Base-by-base conservation (phyloP, 129 eudicot species). In the Flaveria bidentis region DNA sequence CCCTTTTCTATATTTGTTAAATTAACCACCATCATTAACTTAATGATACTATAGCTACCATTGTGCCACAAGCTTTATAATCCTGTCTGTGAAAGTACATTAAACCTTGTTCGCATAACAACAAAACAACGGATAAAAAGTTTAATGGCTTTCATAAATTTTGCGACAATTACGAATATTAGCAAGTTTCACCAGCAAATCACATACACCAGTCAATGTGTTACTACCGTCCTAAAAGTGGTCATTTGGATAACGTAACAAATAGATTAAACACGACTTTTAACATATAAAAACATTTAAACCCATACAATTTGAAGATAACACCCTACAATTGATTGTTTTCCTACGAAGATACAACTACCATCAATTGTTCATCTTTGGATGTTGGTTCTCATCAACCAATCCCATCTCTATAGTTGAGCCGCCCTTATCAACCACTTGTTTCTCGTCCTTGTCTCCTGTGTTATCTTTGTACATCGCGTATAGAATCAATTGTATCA, bases 401-500 rank as follows among this genome's bases (percentile, higher is more conserved):
- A 72, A 52, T 5, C 90, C 95, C 79, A 74, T 82, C 71, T 83
- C 90, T 67, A 80, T 23, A 16, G 82, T 25, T n/a, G 77, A 68
- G 36, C 72, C 82, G 62, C 65, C 36, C 14, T 63, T 9, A 15
- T 66, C 12, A 2, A 22, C 15, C 15, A 39, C 57, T 5, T 74
- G 63, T 77, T 82, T 73, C 71, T 52, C 72, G 15, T 67, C 82
- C 8, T 80, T 67, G 17, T 66, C 17, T 26, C 20, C 68, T 0
- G 5, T 84, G 71, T 88, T 88, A 8, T 80, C 68, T n/a, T 84
- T 80, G 72, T 93, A 93, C n/a, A 91, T 84, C 49, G 86, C 84
- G 57, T 93, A 91, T 49, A 93, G 66, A 20, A 84, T 79, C 79
- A 94, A 81, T 65, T 94, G 97, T 71, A 89, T 46, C 8, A 88